A percentile compares a stretch with the other conserved stretches of the same genome.
Evolutionary conservation across 495 filamentous ascomycete species (phyloP).

Genomic region (Letharia lupina): DNA sequence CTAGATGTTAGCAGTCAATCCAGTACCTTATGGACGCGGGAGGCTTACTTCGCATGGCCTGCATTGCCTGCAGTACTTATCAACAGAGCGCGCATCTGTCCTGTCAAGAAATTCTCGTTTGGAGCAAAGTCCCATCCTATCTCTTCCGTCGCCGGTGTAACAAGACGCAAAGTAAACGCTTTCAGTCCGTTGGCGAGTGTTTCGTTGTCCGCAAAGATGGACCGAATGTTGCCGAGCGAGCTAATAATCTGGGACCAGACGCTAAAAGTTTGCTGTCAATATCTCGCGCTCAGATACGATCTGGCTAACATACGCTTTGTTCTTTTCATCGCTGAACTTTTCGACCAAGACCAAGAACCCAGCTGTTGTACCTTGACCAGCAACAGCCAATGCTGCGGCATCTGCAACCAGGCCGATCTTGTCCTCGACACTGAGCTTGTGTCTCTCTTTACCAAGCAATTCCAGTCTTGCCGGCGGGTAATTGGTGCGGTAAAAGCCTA

Average conservation of each 20-base stretch:
- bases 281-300: slow-evolving; percentile 1
- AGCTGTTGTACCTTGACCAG: slow-evolving; percentile 72
- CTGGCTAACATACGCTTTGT: slow-evolving; percentile 53
- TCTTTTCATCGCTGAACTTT: slow-evolving; percentile 69
- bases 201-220: slow-evolving; percentile 54
- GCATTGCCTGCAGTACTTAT: slow-evolving; percentile 63
- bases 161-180: slow-evolving; percentile 63
- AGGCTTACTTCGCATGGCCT: slow-evolving; percentile 59
- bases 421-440: slow-evolving; percentile 71
- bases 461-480: slow-evolving; percentile 71
- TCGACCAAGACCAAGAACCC: slow-evolving; percentile 73
- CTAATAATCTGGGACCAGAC: slow-evolving; percentile 81
- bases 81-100: slow-evolving; percentile 71
- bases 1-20: slow-evolving; percentile 24
- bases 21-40: neutral
- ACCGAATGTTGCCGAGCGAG: slow-evolving; percentile 56
- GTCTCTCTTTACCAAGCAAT: slow-evolving; percentile 65
- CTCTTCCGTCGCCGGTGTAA: slow-evolving; percentile 60
- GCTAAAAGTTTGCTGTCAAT: slow-evolving; percentile 29
- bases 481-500: slow-evolving; percentile 89
- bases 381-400: slow-evolving; percentile 81
- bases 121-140: slow-evolving; percentile 76
- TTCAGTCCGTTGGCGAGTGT: slow-evolving; percentile 55
- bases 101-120: slow-evolving; percentile 71
- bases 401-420: slow-evolving; percentile 87